Conservation (phyloP, 768 basidiomycete species). For the Tricholoma bakamatsutake region DNA sequence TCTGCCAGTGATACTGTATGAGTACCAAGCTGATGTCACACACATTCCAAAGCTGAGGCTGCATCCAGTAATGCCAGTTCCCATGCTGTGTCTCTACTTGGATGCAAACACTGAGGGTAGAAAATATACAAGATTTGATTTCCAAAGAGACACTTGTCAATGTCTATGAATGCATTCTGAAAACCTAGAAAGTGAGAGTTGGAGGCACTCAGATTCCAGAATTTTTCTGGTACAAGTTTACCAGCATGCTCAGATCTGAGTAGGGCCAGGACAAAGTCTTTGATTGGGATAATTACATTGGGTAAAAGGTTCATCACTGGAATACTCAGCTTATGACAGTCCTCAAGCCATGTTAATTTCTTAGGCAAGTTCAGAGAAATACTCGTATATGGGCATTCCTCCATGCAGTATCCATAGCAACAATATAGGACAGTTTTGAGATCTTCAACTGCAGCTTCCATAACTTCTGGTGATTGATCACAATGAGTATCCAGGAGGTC, state of each 20-base stretch:
- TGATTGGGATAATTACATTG: neutral
- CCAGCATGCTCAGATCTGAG: neutral
- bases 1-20: neutral
- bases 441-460: neutral
- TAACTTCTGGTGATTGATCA: neutral
- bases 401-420: neutral
- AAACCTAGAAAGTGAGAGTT: neutral
- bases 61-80: neutral
- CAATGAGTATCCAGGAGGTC: neutral
- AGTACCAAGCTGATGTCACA: neutral
- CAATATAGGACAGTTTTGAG: neutral
- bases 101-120: neutral
- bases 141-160: neutral
- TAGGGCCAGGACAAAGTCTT: neutral
- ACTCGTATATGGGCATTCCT: neutral
- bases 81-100: slow-evolving; percentile 1
- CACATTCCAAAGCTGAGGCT: slow-evolving; percentile 2
- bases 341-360: neutral
- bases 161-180: neutral
- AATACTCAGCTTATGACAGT: neutral
- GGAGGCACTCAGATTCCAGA: slow-evolving; percentile 1
- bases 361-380: neutral
- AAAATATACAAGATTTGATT: neutral
- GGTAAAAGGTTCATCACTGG: neutral
- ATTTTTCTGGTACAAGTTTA: neutral